A percentile compares a stretch with the other conserved stretches of the same genome.
phyloP scores from a whole-genome alignment of 75 land plant species.

The Picea sitchensis region DNA sequence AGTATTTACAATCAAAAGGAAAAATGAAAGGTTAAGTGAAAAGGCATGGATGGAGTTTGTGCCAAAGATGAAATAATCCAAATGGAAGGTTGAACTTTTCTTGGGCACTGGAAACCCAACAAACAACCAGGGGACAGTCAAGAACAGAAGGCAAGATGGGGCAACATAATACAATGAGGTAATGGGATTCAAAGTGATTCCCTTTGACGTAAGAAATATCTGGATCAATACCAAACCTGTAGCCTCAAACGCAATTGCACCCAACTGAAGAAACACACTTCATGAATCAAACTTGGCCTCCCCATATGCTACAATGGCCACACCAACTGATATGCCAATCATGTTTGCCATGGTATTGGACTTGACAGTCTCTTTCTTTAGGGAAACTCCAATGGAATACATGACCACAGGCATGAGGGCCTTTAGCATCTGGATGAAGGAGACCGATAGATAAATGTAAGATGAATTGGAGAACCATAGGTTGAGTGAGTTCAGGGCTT shows the following conservation, averaged over 20 bases:
- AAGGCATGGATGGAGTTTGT: conserved; percentile 63
- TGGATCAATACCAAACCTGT: conserved; percentile 52
- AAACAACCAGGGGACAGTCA: conserved; percentile 81
- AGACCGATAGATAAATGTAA: no score
- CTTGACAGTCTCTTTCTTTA: no score
- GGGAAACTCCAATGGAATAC: no score
- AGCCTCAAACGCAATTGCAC: no score
- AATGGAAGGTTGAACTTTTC: no score
- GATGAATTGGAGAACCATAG: no score
- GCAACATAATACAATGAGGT: conserved; percentile 95
- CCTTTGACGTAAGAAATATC: conserved; percentile 84
- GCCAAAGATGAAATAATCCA: no score
- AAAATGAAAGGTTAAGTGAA: conserved; percentile 85
- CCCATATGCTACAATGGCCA: no score
- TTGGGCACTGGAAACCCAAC: conserved; percentile 68
- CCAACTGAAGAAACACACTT: conserved; percentile 69
- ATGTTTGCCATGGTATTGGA: no score
- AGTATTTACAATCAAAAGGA: conserved; percentile 84
- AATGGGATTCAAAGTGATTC: conserved; percentile 26
- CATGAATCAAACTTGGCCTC: conserved; percentile 41
- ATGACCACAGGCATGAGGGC: no score
- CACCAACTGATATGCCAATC: no score
- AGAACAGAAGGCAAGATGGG: conserved; percentile 80
- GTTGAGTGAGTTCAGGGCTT: conserved; percentile 54
- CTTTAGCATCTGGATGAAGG: no score